Evolutionary conservation across 305 asterid species (phyloP).

Genomic region (Fraxinus paxiana): DNA sequence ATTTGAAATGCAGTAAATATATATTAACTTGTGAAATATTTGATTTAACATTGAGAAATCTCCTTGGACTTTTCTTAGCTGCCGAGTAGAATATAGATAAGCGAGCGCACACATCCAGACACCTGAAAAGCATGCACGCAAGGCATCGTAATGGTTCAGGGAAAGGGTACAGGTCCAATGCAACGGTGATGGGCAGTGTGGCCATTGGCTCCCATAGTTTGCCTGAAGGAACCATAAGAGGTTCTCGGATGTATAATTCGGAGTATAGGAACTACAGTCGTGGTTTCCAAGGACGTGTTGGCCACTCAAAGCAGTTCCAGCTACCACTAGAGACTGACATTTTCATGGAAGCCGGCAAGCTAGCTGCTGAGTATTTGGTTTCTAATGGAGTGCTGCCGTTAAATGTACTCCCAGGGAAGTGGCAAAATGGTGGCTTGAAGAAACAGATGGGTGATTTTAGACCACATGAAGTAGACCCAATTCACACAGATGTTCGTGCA

Average conservation of each 20-base stretch:
- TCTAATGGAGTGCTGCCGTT: slow-evolving; percentile 71
- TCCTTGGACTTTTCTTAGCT: slow-evolving; percentile 23
- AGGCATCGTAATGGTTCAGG: slow-evolving; percentile 61
- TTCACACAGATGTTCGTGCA: slow-evolving; percentile 40
- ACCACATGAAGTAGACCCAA: slow-evolving; percentile 10
- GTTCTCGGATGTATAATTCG: slow-evolving; percentile 43
- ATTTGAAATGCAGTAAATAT: not conserved
- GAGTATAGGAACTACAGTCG: slow-evolving; percentile 54
- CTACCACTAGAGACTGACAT: slow-evolving; percentile 43
- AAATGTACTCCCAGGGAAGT: slow-evolving; percentile 70
- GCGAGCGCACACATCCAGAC: not conserved
- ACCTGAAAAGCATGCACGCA: slow-evolving; percentile 53
- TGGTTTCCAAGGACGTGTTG: slow-evolving; percentile 56
- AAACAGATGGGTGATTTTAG: slow-evolving; percentile 30
- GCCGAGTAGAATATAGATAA: not conserved
- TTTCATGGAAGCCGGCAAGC: slow-evolving; percentile 82
- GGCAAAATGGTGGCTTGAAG: slow-evolving; percentile 50
- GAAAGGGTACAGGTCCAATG: slow-evolving; percentile 61
- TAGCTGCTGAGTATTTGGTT: slow-evolving; percentile 83
- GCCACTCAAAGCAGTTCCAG: slow-evolving; percentile 58
- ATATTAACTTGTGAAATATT: slow-evolving; percentile 2
- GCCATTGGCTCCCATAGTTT: slow-evolving; percentile 48
- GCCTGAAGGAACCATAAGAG: slow-evolving; percentile 60
- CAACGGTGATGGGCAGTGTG: slow-evolving; percentile 50
- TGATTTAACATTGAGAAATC: slow-evolving; percentile 22